phyloP scores from a whole-genome alignment of 1,284 basidiomycete species.

The Cutaneotrichosporon arboriforme region DNA sequence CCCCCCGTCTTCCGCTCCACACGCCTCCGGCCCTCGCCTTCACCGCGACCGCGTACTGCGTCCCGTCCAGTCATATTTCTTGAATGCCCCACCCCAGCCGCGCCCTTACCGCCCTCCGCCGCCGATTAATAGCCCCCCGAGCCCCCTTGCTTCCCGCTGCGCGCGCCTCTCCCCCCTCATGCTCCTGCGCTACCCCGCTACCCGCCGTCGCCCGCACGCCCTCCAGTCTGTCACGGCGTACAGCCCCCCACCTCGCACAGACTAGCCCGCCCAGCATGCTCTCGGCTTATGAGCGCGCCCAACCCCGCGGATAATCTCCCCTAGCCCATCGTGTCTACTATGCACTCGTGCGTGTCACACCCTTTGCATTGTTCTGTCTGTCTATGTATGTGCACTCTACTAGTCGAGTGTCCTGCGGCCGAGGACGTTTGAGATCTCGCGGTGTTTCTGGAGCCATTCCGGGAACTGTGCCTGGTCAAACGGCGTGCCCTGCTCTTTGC shows the following conservation, averaged over 20 bases:
- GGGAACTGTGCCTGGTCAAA: slow-evolving; percentile 57
- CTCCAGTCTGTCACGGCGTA: neutral
- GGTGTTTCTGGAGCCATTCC: slow-evolving; percentile 71
- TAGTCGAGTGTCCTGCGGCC: slow-evolving; percentile 68
- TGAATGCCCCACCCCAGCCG: too few relatives aligned
- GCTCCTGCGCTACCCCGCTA: neutral
- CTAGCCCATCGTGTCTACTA: neutral
- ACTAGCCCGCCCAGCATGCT: neutral
- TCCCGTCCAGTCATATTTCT: too few relatives aligned
- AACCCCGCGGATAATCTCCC: neutral
- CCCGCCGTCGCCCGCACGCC: neutral
- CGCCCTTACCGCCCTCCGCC: too few relatives aligned
- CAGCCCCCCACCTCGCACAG: neutral
- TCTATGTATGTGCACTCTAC: neutral
- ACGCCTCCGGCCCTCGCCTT: too few relatives aligned
- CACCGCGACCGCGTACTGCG: too few relatives aligned
- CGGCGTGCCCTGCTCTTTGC: slow-evolving; percentile 50
- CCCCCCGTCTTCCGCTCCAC: too few relatives aligned
- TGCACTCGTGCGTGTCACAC: neutral
- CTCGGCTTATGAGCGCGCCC: neutral
- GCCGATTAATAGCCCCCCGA: too few relatives aligned
- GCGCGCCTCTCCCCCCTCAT: neutral
- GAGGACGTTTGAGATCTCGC: slow-evolving; percentile 76
- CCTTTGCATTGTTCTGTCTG: too few relatives aligned
- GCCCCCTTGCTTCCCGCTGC: neutral